Base-by-base conservation (phyloP, 163 green algal genomes). In the Scenedesmus sp. region DNA sequence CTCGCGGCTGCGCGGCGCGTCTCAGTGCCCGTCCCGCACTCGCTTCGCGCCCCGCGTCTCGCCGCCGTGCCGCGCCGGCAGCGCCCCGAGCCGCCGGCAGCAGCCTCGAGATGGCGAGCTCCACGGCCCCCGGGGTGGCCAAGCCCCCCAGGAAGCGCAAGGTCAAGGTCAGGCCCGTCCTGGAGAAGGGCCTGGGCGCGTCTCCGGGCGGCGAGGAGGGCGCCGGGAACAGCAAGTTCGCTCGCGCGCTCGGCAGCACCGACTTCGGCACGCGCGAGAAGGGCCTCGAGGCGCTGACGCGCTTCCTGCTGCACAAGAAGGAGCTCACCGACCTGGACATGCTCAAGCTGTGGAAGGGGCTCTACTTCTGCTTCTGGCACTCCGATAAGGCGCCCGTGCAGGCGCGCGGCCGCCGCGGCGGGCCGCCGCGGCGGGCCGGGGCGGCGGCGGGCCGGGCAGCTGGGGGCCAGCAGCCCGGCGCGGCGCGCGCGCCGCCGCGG, bases 331-430 rank as follows among this genome's bases (percentile, higher is more conserved):
- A 94, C 57, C 24, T 70, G 0, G 92, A 96, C 50, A 73, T 96
- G 76, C 70, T 90, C 4, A 94, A 94, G 65, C 82, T 98, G 3
- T 98, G 94, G 94, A 96, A 96, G 84, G 93, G 90, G 26, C 65
- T 98, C 0, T 97, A 95, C 84, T 97, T 95, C 76, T 93, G 85
- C 80, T 97, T 96, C 70, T 98, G 94, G 94, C 93, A 97, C 82
- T 91, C 86, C 2, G 94, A 98, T 82, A 93, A 93, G 70, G 47
- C 57, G 36, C 81, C 89, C 0, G 90, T 96, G 20, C 93, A 97
- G 91, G 92, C 93, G 58, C 2, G 76, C 54, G 57, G 60, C 60
- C 17, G 20, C 3, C 31, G 6, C 10, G 3, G 14, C 33, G 2
- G 47, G 11, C 1, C 7, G 6, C n/a, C 4, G 18, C 29, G 34